Base-by-base conservation (phyloP, 2,329 filamentous ascomycete species). In the Penicillium sp. region DNA sequence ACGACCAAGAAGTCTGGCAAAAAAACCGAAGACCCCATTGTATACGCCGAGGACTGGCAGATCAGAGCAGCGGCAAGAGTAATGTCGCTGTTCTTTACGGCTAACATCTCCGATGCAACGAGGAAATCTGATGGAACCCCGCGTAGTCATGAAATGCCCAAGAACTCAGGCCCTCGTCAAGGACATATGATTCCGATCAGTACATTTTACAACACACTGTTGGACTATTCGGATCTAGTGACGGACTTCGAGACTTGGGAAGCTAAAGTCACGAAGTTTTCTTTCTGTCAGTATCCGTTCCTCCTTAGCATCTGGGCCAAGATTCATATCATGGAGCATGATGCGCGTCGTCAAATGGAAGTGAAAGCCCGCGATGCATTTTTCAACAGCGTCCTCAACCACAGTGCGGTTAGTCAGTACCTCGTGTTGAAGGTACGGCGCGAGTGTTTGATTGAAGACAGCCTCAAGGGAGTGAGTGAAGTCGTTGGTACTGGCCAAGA, bases 241-340 rank as follows among this genome's bases (percentile, higher is more conserved):
- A 84, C 84, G 0, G 92, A 97, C 69, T 96, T 95, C 66, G 90
- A 96, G 67, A 82, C 85, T 10, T 97, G 92, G 92, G 91, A 96
- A 69, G 82, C 84, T 5, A 87, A 83, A 61, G 82, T 82, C 49
- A 81, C 82, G 19, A 90, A 86, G 62, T 96, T 96, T 69, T 84
- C 89, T 0, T 96, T 97, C 68, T 96, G 91, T 69, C 90, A 96
- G 69, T 96, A 95, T 66, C 91, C 92, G 0, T 95, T 96, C 67
- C 87, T 96, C 63, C 80, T 97, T 38, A 96, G 91, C 59, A 91
- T 97, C 61, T 92, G 90, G 79, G 88, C 91, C 28, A 97, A 97
- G 73, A 96, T 94, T 56, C 88, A 88, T 61, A 93, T 96, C 44
- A 79, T 96, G 65, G 91, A 96, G 68, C 84, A 95, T 66, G 92